Evolutionary conservation across 2,329 filamentous ascomycete genomes (phyloP).

Genomic region (Myriosclerotinia scirpicola): DNA sequence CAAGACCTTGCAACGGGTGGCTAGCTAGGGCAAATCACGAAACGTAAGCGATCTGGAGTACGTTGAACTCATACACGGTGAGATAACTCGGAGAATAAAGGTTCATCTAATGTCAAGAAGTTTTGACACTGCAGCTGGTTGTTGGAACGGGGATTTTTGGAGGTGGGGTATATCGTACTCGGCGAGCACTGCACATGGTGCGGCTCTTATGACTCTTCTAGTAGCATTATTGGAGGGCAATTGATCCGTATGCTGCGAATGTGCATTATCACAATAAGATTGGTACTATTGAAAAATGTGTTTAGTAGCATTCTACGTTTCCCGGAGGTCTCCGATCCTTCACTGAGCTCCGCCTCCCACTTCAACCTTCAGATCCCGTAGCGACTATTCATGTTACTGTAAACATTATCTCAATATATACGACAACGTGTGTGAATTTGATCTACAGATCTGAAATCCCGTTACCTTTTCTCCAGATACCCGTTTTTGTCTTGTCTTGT

Average conservation of each 20-base stretch:
- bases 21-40: neutral
- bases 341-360: neutral
- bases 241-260: neutral
- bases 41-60: neutral
- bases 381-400: neutral
- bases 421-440: neutral
- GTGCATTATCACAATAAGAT: neutral
- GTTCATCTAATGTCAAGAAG: neutral
- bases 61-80: neutral
- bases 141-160: neutral
- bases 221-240: neutral
- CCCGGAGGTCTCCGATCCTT: neutral
- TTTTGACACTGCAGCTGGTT: neutral
- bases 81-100: neutral
- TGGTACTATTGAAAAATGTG: neutral
- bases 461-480: neutral
- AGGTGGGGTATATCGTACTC: conserved; percentile 8
- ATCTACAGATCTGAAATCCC: neutral
- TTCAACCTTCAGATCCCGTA: neutral
- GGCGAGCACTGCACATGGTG: conserved; percentile 4
- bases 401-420: neutral
- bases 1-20: neutral
- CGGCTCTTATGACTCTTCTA: conserved; percentile 1
- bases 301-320: neutral
- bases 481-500: neutral